Base-by-base conservation (phyloP, 2,329 filamentous ascomycete species). In the Fusarium penzigii region DNA sequence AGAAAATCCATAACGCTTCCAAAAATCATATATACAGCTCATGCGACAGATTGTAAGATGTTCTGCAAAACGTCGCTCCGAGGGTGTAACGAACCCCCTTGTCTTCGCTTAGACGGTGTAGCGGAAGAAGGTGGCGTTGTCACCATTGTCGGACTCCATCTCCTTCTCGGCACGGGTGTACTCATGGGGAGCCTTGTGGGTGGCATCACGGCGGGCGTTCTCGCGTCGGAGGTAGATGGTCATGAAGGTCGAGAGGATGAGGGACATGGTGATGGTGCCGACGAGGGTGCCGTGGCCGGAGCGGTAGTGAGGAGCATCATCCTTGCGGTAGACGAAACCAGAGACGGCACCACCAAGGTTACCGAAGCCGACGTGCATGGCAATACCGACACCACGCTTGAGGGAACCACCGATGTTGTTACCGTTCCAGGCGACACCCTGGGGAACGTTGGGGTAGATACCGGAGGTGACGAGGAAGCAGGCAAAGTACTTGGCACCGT, bases 231-330 rank as follows among this genome's bases (percentile, higher is more conserved):
- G 77, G 69, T 84, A 85, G 29, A 76, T 65, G 17, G 79, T 81
- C 82, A 86, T 86, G 61, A 79, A 71, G 42, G 76, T 65, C 41
- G 75, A 79, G 12, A 85, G 71, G 44, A 74, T 51, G 52, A 77
- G 72, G 16, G 77, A 76, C 75, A 84, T 79, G 56, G 72, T 75
- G 2, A 84, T 81, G 55, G 85, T 71, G 5, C 73, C 74, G 38
- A 86, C 66, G 2, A 83, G 84, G 7, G 83, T 75, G 1, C 80
- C 80, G 62, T 88, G 84, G 9, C 84, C 85, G 29, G 75, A 75
- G 44, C 82, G 70, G 65, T 82, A 87, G 34, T 81, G 73, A 2
- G 81, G 81, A 1, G 70, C 77, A 34, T 84, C 79, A 29, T 63
- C 55, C 53, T 62, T 59, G 51, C 64, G 68, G 60, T 69, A 68